These are phyloP conservation scores for Pseudozyma pruni DNA, from an alignment of 1,284 basidiomycete genomes.

Conservation along the genomic window DNA sequence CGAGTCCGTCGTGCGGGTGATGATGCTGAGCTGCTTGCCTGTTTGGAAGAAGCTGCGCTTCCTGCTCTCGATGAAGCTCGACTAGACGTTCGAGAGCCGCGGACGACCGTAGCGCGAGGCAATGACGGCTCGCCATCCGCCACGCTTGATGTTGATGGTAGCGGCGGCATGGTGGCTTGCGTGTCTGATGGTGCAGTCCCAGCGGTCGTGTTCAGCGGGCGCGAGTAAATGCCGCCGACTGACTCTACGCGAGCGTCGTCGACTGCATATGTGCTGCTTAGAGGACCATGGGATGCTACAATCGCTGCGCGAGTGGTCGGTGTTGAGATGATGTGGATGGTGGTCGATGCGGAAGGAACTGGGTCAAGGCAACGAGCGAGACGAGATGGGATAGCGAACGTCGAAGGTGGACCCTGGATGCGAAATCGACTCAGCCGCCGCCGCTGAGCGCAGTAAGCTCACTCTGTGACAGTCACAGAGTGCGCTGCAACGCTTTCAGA, in stretches of 20 bases:
- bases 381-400: too few relatives aligned
- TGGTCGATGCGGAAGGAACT: too few relatives aligned
- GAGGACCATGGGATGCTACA: not conserved
- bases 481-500: too few relatives aligned
- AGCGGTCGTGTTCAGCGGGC: too few relatives aligned
- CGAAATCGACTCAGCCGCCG: slow-evolving; percentile 12
- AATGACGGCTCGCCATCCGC: slow-evolving; percentile 16
- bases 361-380: too few relatives aligned
- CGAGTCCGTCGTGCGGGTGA: slow-evolving; percentile 5
- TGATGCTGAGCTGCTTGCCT: slow-evolving; percentile 21
- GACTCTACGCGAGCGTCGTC: too few relatives aligned
- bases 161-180: slow-evolving; percentile 7
- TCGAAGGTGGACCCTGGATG: slow-evolving; percentile 10
- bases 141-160: not conserved
- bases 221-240: too few relatives aligned
- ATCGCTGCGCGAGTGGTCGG: too few relatives aligned
- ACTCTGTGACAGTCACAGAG: not conserved
- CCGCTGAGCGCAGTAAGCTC: not conserved
- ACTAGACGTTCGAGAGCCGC: slow-evolving; percentile 23
- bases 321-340: too few relatives aligned
- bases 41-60: slow-evolving; percentile 11
- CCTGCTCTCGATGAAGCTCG: slow-evolving; percentile 18
- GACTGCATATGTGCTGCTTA: not conserved
- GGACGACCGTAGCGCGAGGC: slow-evolving; percentile 36
- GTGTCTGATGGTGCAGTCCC: too few relatives aligned